These are phyloP conservation scores for Cymbidium sinense DNA, from an alignment of 106 monocot species.

Conservation along the genomic window DNA sequence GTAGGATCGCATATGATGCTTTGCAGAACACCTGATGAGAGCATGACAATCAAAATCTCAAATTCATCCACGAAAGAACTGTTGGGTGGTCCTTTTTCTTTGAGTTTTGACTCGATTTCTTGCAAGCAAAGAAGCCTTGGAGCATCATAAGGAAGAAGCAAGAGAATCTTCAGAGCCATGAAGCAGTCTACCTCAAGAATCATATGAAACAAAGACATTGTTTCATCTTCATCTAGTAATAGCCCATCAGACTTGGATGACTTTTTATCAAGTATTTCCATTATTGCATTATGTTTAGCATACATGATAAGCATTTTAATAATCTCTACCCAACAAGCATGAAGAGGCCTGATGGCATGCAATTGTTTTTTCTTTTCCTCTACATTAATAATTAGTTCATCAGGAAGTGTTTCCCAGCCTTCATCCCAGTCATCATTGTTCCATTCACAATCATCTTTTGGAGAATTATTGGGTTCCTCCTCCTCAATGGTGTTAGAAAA, in stretches of 20 bases:
- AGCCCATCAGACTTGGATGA: slow-evolving; percentile 18
- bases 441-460: slow-evolving; percentile 52
- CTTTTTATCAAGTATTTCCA: slow-evolving; percentile 55
- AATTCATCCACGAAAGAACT: slow-evolving; percentile 18
- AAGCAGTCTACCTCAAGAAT: slow-evolving; percentile 37
- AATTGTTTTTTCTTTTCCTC: slow-evolving; percentile 21
- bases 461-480: slow-evolving; percentile 8
- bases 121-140: slow-evolving; percentile 37
- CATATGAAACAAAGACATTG: slow-evolving; percentile 34
- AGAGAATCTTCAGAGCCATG: slow-evolving; percentile 46
- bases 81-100: slow-evolving; percentile 19
- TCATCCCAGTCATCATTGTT: slow-evolving; percentile 80
- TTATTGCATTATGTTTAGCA: slow-evolving; percentile 25
- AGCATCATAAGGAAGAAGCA: slow-evolving; percentile 57
- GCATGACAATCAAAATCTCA: slow-evolving; percentile 56
- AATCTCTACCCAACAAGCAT: slow-evolving; percentile 75
- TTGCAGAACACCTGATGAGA: slow-evolving; percentile 49
- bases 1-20: slow-evolving; percentile 23
- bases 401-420: slow-evolving; percentile 79
- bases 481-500: slow-evolving; percentile 23
- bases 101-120: slow-evolving; percentile 38
- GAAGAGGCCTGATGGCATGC: slow-evolving; percentile 46
- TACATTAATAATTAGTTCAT: slow-evolving; percentile 34
- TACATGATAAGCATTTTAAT: slow-evolving; percentile 39
- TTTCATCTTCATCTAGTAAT: slow-evolving; percentile 67